Percentiles rank a stretch among this genome's conserved stretches.
Evolutionary conservation across 1,139 yeast species (phyloP).

Genomic region (Yamadazyma pseudoaaseri): DNA sequence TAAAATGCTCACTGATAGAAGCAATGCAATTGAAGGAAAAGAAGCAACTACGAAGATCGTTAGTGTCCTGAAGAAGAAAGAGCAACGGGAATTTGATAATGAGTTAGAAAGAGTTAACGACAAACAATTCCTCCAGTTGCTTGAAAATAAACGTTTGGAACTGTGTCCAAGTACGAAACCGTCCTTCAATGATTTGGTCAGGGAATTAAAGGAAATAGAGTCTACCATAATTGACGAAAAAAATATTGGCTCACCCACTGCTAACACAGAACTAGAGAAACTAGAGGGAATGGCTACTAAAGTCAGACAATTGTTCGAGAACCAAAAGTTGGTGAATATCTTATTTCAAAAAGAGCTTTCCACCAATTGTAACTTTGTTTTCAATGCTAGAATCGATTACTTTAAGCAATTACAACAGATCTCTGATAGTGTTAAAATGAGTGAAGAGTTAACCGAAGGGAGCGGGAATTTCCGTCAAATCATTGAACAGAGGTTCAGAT

Average conservation of each 20-base stretch:
- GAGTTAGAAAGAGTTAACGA: constrained; percentile 30
- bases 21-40: constrained; percentile 27
- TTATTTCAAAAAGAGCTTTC: constrained; percentile 48
- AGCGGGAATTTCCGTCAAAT: constrained; percentile 1
- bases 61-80: constrained; percentile 24
- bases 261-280: constrained; percentile 19
- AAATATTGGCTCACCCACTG: constrained; percentile 10
- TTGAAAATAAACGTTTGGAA: constrained; percentile 30
- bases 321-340: constrained; percentile 39
- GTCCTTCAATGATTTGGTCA: constrained; percentile 33
- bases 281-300: constrained; percentile 23
- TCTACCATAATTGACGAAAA: constrained; percentile 21
- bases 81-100: constrained; percentile 21
- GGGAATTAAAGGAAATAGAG: constrained; percentile 25
- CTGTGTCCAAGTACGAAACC: constrained; percentile 28
- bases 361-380: constrained; percentile 58
- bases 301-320: constrained; percentile 33
- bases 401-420: constrained; percentile 81
- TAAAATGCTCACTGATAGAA: constrained; percentile 55
- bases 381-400: constrained; percentile 76
- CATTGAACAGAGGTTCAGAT: constrained; percentile 4
- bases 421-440: constrained; percentile 67
- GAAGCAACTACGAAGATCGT: constrained; percentile 21
- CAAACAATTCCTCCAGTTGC: constrained; percentile 22
- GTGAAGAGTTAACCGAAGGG: constrained; percentile 12